A percentile compares a stretch with the other conserved stretches of the same genome.
Conservation (phyloP, 2,329 filamentous ascomycete species). For the Fusarium cyanostomum region DNA sequence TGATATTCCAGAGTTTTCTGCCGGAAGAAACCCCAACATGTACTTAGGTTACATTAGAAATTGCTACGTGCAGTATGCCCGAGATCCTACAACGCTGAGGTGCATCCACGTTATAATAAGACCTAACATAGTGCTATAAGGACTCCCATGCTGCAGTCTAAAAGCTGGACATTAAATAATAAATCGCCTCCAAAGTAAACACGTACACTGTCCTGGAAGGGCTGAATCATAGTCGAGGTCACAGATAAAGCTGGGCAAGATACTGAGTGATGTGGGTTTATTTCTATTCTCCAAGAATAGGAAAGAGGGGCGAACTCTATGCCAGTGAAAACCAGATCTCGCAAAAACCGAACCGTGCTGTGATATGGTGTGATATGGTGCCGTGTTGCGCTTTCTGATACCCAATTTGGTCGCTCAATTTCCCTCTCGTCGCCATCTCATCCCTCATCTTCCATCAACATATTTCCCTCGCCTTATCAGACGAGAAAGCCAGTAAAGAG, state of each 20-base stretch:
- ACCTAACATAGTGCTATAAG: too few species aligned
- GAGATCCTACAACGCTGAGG: too few species aligned
- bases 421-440: conserved; percentile 9
- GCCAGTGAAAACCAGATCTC: conserved; percentile 36
- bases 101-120: too few species aligned
- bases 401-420: conserved; percentile 34
- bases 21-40: too few species aligned
- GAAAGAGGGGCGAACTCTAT: conserved; percentile 42
- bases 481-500: conserved; percentile 19
- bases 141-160: too few species aligned
- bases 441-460: conserved; percentile 3
- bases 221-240: neutral
- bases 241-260: neutral
- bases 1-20: too few species aligned
- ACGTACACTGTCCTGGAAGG: neutral
- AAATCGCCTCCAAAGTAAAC: too few species aligned
- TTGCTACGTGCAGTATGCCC: too few species aligned
- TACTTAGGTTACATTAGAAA: too few species aligned
- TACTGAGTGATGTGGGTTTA: conserved; percentile 26
- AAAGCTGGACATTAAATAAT: too few species aligned
- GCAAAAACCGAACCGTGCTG: conserved; percentile 29
- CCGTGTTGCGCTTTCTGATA: conserved; percentile 25
- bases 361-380: conserved; percentile 10
- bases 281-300: conserved; percentile 37
- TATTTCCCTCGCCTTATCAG: conserved; percentile 9